Conservation (phyloP, 2,329 filamentous ascomycete genomes). For the Claviceps cyperi region DNA sequence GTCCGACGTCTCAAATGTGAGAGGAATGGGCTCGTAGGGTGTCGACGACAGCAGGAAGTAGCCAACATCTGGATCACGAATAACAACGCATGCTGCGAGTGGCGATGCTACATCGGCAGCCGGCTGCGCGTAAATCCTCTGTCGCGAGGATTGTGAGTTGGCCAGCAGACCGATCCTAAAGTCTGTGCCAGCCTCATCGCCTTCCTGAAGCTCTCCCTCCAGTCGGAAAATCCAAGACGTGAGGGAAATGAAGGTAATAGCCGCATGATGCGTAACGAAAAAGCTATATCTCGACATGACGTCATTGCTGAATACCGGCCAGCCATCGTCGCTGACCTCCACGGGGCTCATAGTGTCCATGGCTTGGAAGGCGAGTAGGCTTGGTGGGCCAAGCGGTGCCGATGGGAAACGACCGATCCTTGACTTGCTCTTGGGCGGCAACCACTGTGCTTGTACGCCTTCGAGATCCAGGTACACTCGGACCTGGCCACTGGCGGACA, state of each 20-base stretch:
- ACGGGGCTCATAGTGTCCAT: constrained; percentile 42
- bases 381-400: constrained; percentile 26
- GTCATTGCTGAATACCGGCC: constrained; percentile 49
- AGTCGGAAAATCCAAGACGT: constrained; percentile 49
- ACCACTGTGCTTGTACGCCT: constrained; percentile 51
- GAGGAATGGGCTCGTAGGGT: constrained; percentile 39
- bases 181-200: constrained; percentile 42
- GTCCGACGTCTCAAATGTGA: constrained; percentile 47
- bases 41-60: constrained; percentile 49
- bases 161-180: constrained; percentile 47
- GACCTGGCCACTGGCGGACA: constrained; percentile 46
- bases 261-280: constrained; percentile 46
- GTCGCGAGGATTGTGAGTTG: constrained; percentile 42
- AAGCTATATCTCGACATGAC: constrained; percentile 48
- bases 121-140: constrained; percentile 42
- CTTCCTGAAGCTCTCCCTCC: constrained; percentile 43
- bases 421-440: constrained; percentile 40
- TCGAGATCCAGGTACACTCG: constrained; percentile 47
- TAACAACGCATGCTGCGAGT: constrained; percentile 37
- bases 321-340: constrained; percentile 41
- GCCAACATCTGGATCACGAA: constrained; percentile 48
- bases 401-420: constrained; percentile 26
- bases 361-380: constrained; percentile 46
- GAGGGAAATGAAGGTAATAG: constrained; percentile 45
- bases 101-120: constrained; percentile 30